phyloP scores from a whole-genome alignment of 257 asterid species.

The Thymus mandschuricus region DNA sequence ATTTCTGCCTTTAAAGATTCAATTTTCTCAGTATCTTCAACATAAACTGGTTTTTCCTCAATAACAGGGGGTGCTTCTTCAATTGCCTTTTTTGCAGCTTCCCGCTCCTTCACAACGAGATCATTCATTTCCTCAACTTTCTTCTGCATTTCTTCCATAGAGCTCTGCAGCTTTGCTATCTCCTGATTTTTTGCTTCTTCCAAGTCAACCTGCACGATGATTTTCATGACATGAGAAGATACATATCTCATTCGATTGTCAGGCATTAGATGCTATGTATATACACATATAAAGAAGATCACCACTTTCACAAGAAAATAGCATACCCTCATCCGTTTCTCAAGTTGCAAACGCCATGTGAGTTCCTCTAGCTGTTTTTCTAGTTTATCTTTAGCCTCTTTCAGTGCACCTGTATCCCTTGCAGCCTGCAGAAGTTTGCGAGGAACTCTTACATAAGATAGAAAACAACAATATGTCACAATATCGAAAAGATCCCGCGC shows the following conservation, averaged over 20 bases:
- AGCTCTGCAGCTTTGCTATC: conserved; percentile 65
- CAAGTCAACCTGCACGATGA: conserved; percentile 72
- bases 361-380: conserved; percentile 96
- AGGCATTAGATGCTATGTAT: not conserved
- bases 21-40: conserved; percentile 84
- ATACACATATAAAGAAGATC: conserved; percentile 11
- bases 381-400: conserved; percentile 99
- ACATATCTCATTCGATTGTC: conserved; percentile 10
- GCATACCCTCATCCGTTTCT: conserved; percentile 88
- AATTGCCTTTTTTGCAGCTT: conserved; percentile 86
- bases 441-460: conserved; percentile 14
- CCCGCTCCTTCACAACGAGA: conserved; percentile 69
- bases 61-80: conserved; percentile 96
- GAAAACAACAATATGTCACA: conserved; percentile 18
- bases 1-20: conserved; percentile 77
- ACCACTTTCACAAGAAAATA: conserved; percentile 25
- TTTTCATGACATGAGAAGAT: conserved; percentile 28
- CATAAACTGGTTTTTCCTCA: conserved; percentile 83
- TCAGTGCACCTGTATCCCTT: conserved; percentile 96
- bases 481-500: conserved; percentile 6
- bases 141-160: conserved; percentile 73
- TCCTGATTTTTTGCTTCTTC: conserved; percentile 91
- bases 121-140: conserved; percentile 80
- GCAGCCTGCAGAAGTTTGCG: conserved; percentile 71
- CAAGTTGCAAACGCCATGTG: conserved; percentile 96